Evolutionary conservation across 768 basidiomycete species (phyloP).

Genomic region (Rhodotorula babjevae): DNA sequence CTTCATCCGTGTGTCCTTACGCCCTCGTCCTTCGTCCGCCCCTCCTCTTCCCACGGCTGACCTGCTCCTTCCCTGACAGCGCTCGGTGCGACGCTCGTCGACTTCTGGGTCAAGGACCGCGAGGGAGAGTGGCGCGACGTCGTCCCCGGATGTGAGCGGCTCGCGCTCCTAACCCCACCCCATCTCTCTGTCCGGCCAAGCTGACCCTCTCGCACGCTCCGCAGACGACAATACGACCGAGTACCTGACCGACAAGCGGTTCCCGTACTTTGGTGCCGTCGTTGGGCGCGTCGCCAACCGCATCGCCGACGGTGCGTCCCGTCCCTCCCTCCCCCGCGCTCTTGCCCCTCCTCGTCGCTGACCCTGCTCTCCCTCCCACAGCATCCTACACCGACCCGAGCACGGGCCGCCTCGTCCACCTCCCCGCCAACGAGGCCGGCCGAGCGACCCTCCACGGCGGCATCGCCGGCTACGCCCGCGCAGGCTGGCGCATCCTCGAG

Average conservation of each 20-base stretch:
- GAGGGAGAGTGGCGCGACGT: not conserved
- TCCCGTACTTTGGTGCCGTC: conserved; percentile 20
- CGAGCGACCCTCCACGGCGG: conserved; percentile 18
- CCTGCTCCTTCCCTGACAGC: not conserved
- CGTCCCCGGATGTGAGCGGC: conserved; percentile 18
- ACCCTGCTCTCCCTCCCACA: not conserved
- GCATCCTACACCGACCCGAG: conserved; percentile 8
- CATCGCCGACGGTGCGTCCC: not conserved
- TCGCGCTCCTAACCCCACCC: no score
- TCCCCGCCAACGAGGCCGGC: conserved; percentile 4
- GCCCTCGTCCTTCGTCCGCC: not conserved
- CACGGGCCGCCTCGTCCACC: not conserved
- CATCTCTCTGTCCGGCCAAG: no score
- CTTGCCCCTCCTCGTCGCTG: no score
- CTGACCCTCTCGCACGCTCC: not conserved
- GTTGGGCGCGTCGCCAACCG: conserved; percentile 28
- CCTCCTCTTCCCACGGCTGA: not conserved
- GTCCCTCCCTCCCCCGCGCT: not conserved
- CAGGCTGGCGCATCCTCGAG: conserved; percentile 2
- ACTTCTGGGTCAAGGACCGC: conserved; percentile 12
- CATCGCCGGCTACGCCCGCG: conserved; percentile 8
- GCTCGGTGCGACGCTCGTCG: conserved; percentile 13
- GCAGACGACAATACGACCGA: not conserved
- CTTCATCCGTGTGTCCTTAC: conserved; percentile 11
- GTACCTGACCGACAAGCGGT: not conserved